Conservation (phyloP, 2,329 filamentous ascomycete genomes). For the Phialophora chinensis region DNA sequence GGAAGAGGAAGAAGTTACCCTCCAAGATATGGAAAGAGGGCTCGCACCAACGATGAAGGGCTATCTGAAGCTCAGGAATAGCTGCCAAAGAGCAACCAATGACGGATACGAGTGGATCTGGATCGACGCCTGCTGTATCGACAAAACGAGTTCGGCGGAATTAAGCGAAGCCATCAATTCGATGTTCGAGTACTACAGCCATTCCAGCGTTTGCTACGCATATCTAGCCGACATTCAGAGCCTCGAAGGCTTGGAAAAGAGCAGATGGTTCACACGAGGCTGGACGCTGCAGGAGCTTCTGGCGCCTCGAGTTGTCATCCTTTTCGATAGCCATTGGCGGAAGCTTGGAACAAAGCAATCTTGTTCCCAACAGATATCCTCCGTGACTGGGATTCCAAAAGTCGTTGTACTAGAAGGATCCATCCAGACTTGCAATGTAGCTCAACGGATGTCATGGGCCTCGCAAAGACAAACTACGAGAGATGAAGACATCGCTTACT, state of each 20-base stretch:
- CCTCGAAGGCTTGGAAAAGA: background rate
- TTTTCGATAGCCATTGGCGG: conserved; percentile 25
- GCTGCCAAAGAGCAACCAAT: conserved; percentile 7
- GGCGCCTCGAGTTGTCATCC: conserved; percentile 14
- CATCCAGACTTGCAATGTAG: conserved; percentile 34
- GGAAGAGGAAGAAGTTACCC: conserved; percentile 28
- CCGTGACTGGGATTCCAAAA: background rate
- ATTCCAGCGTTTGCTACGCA: conserved; percentile 36
- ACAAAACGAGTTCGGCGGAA: conserved; percentile 36
- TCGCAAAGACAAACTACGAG: conserved; percentile 44
- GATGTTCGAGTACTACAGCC: conserved; percentile 38
- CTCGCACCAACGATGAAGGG: conserved; percentile 11
- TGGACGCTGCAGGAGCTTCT: conserved; percentile 10
- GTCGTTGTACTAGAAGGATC: background rate
- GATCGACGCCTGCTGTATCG: conserved; percentile 40
- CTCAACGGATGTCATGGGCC: conserved; percentile 50
- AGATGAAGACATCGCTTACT: conserved; percentile 53
- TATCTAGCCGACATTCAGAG: conserved; percentile 21
- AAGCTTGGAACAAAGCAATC: conserved; percentile 15
- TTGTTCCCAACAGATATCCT: background rate
- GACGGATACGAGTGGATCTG: conserved; percentile 32
- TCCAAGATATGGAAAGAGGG: conserved; percentile 1
- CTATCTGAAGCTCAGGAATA: conserved; percentile 12
- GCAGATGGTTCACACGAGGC: conserved; percentile 11
- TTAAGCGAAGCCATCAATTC: conserved; percentile 36